phyloP scores from a whole-genome alignment of 2,329 filamentous ascomycete species.

The Aspergillus brasiliensis region DNA sequence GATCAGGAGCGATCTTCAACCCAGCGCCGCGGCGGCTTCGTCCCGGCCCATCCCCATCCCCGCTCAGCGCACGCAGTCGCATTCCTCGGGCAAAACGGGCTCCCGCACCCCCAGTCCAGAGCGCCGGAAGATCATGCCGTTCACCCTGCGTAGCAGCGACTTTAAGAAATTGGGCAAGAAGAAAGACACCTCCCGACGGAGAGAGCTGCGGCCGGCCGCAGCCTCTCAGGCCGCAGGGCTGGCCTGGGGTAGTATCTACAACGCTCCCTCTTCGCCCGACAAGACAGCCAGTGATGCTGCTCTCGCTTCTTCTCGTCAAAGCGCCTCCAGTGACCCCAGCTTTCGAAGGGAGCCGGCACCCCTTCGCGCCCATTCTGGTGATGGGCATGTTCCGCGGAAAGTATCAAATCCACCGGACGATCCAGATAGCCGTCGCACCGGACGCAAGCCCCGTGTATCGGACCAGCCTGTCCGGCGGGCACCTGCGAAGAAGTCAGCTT shows the following conservation, averaged over 20 bases:
- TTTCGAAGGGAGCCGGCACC: slow-evolving; percentile 28
- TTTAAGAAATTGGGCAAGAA: slow-evolving; percentile 50
- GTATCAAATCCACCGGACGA: slow-evolving; percentile 4
- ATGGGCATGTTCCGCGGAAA: slow-evolving; percentile 22
- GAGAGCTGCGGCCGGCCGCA: slow-evolving; percentile 55
- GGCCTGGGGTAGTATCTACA: slow-evolving; percentile 55
- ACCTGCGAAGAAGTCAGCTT: slow-evolving; percentile 14
- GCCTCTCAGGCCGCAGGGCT: slow-evolving; percentile 65
- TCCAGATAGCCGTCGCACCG: slow-evolving; percentile 14
- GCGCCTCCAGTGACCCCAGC: slow-evolving; percentile 29
- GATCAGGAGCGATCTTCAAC: slow-evolving; percentile 8
- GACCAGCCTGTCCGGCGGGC: slow-evolving; percentile 11
- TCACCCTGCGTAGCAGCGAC: slow-evolving; percentile 54
- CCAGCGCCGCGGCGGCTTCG: slow-evolving; percentile 2
- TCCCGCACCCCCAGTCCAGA: slow-evolving; percentile 65
- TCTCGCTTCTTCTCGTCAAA: slow-evolving; percentile 32
- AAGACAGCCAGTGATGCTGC: slow-evolving; percentile 33
- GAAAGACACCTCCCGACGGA: slow-evolving; percentile 41
- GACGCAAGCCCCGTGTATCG: slow-evolving; percentile 11
- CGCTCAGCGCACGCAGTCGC: slow-evolving; percentile 29
- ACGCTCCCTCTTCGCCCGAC: slow-evolving; percentile 26
- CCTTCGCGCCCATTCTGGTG: slow-evolving; percentile 24
- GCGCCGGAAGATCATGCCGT: slow-evolving; percentile 58
- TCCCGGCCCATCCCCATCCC: slow-evolving; percentile 18
- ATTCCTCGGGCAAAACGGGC: slow-evolving; percentile 42